Evolutionary conservation across 768 basidiomycete species (phyloP).

Genomic region (Trametes sanguinea): DNA sequence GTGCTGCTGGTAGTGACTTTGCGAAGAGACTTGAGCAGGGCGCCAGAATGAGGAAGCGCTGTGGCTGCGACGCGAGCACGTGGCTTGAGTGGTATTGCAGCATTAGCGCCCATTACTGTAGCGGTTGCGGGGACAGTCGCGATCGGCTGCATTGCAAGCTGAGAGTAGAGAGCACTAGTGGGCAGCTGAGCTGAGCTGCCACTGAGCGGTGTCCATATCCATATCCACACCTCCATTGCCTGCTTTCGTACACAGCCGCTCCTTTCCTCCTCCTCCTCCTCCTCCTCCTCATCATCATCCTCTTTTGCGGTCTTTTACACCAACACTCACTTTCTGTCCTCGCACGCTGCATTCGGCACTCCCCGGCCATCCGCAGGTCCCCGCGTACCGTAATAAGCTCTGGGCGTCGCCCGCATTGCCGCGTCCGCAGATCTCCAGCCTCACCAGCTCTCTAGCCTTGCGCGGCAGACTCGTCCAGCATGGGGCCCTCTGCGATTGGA

Average conservation of each 20-base stretch:
- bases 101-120: conserved; percentile 14
- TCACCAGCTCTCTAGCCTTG: conserved; percentile 4
- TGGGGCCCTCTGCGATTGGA: conserved; percentile 37
- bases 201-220: background rate
- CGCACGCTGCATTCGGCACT: conserved; percentile 1
- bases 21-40: background rate
- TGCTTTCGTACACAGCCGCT: too few species aligned
- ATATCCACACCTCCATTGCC: conserved; percentile 2
- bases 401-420: background rate
- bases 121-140: conserved; percentile 7
- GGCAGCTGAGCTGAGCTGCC: too few species aligned
- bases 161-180: too few species aligned
- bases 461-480: conserved; percentile 18
- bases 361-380: background rate
- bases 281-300: background rate
- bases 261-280: background rate
- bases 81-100: background rate
- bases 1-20: background rate
- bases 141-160: background rate
- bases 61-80: conserved; percentile 7
- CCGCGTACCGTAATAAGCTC: background rate
- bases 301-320: background rate
- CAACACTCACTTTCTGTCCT: background rate
- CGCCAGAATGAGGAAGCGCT: background rate
- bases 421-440: conserved; percentile 4